These are phyloP conservation scores for Tylopilus subfusipes DNA, from an alignment of 768 basidiomycete species.

Conservation along the genomic window DNA sequence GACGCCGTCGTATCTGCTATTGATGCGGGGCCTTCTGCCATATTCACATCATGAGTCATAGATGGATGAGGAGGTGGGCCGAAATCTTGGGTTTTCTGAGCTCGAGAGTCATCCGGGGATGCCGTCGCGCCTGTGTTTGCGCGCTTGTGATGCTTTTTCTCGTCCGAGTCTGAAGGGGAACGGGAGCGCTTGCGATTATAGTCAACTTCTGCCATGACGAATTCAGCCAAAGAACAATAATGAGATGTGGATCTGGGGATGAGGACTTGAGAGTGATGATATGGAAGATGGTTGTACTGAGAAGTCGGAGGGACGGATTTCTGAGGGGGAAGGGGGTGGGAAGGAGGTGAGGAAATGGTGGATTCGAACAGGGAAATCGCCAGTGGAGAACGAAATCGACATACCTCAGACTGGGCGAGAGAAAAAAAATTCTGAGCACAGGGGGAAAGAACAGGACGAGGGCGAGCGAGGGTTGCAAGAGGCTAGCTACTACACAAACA, in stretches of 20 bases:
- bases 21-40: constrained; percentile 47
- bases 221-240: constrained; percentile 46
- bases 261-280: constrained; percentile 44
- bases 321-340: constrained; percentile 49
- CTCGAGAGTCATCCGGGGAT: constrained; percentile 58
- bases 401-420: constrained; percentile 30
- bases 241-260: constrained; percentile 38
- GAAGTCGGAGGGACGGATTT: constrained; percentile 40
- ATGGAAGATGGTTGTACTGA: constrained; percentile 39
- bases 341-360: constrained; percentile 55
- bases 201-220: constrained; percentile 85
- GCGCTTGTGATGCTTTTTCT: constrained; percentile 78
- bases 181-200: constrained; percentile 82
- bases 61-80: constrained; percentile 38
- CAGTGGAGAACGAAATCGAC: constrained; percentile 28
- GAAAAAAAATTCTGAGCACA: neutral
- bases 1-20: constrained; percentile 48
- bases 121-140: constrained; percentile 73
- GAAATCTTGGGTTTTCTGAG: constrained; percentile 45
- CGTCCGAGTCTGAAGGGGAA: constrained; percentile 77
- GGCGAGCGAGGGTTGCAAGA: constrained; percentile 11
- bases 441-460: neutral
- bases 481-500: constrained; percentile 14
- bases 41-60: constrained; percentile 56
- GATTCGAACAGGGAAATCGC: constrained; percentile 52